Percentiles rank a stretch among this genome's conserved stretches.
These are phyloP conservation scores for Phellopilus nigrolimitatus DNA, from an alignment of 1,284 basidiomycete genomes.

Conservation along the genomic window DNA sequence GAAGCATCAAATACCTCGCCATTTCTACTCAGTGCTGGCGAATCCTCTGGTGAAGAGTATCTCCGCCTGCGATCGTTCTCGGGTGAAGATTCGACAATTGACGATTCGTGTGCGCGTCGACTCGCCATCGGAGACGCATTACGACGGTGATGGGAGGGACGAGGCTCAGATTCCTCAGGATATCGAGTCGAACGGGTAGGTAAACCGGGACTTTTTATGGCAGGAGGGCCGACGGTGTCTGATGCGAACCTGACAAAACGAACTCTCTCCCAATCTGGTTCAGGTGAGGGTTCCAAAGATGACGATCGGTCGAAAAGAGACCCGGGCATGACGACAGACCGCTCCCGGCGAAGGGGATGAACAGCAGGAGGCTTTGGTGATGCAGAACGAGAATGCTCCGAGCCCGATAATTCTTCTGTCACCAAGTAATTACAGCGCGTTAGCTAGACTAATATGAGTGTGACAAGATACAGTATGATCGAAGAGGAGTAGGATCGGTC, in stretches of 20 bases:
- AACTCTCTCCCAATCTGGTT: slow-evolving; percentile 24
- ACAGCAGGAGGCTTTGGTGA: slow-evolving; percentile 29
- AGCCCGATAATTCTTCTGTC: slow-evolving; percentile 26
- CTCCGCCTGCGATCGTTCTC: background rate
- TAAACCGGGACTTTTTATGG: background rate
- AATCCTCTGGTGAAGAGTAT: slow-evolving; percentile 15
- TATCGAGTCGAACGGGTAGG: background rate
- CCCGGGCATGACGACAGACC: slow-evolving; percentile 69
- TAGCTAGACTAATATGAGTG: background rate
- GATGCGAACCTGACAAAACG: slow-evolving; percentile 39
- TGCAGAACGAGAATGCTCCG: slow-evolving; percentile 30
- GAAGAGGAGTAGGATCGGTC: background rate
- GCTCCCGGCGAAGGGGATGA: slow-evolving; percentile 31
- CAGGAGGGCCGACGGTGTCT: slow-evolving; percentile 21
- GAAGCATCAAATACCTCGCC: background rate
- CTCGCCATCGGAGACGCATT: background rate
- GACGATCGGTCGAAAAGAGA: slow-evolving; percentile 67
- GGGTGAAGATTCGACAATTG: background rate
- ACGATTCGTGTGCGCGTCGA: background rate
- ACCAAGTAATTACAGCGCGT: background rate
- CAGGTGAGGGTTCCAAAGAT: slow-evolving; percentile 49
- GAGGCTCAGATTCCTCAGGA: background rate
- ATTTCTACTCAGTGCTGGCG: slow-evolving; percentile 5
- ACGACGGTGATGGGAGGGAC: slow-evolving; percentile 3
- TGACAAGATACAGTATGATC: background rate